These are phyloP conservation scores for Trichoderma atroviride DNA, from an alignment of 2,329 filamentous ascomycete genomes.

Conservation along the genomic window DNA sequence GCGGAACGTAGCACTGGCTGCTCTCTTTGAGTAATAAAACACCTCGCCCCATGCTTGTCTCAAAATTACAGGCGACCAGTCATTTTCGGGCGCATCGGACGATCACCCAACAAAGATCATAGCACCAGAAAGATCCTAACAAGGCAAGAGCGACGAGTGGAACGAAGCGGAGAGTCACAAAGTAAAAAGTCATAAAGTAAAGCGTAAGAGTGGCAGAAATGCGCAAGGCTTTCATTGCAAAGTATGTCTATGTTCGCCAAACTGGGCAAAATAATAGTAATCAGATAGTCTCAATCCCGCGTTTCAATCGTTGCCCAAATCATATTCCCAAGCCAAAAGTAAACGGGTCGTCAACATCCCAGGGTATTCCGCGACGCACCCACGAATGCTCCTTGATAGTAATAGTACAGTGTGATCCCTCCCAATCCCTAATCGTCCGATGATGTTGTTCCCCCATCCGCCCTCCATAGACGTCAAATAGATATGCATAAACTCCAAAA, in stretches of 20 bases:
- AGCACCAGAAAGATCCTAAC: conserved; percentile 4
- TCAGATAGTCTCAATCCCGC: conserved; percentile 18
- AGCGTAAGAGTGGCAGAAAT: background rate
- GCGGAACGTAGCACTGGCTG: conserved; percentile 23
- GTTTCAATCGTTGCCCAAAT: conserved; percentile 26
- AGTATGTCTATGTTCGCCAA: conserved; percentile 18
- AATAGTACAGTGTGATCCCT: conserved; percentile 22
- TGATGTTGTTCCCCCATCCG: conserved; percentile 1
- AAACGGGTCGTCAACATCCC: conserved; percentile 26
- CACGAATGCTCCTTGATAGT: conserved; percentile 24
- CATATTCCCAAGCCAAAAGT: conserved; percentile 9
- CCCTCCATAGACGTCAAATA: conserved; percentile 12
- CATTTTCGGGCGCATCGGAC: conserved; percentile 24
- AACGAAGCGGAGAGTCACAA: background rate
- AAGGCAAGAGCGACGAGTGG: background rate
- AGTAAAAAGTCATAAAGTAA: no score
- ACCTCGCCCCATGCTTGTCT: conserved; percentile 22
- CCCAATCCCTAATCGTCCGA: conserved; percentile 21
- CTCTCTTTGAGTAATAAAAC: conserved; percentile 22
- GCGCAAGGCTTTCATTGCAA: conserved; percentile 16
- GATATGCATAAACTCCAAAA: conserved; percentile 25
- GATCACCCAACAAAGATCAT: conserved; percentile 25
- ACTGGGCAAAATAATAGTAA: conserved; percentile 7
- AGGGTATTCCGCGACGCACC: conserved; percentile 27
- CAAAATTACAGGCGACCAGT: conserved; percentile 27